phyloP scores from a whole-genome alignment of 192 early-diverging fungal species.

The Radiomyces spectabilis region DNA sequence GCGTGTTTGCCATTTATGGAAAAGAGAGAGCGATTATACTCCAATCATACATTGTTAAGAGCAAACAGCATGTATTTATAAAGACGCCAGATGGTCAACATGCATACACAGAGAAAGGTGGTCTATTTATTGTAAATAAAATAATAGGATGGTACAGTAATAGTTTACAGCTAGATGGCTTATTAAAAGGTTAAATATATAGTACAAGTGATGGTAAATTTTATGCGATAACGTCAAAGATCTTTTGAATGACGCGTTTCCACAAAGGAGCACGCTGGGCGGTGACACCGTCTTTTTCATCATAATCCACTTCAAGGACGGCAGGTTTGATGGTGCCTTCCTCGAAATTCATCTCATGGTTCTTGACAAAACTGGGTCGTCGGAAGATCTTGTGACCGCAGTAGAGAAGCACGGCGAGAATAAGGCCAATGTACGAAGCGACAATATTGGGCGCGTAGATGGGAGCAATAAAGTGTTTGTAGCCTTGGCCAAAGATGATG shows the following conservation, averaged over 20 bases:
- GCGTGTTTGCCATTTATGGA: no score
- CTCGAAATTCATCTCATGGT: conserved; percentile 52
- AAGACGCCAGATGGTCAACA: no score
- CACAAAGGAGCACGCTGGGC: conserved; percentile 5
- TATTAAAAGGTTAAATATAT: no score
- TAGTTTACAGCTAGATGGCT: no score
- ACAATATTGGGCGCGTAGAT: conserved; percentile 45
- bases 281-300: conserved; percentile 2
- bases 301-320: conserved; percentile 1
- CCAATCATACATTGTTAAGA: no score
- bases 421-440: conserved; percentile 56
- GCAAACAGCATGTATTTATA: no score
- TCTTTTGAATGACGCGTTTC: conserved; percentile 15
- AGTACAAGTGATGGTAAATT: no score
- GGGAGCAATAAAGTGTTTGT: conserved; percentile 44
- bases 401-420: conserved; percentile 57
- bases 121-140: no score
- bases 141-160: no score
- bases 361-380: conserved; percentile 42
- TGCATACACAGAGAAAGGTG: no score
- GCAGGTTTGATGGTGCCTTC: conserved; percentile 33
- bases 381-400: conserved; percentile 39
- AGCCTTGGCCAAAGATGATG: conserved; percentile 52
- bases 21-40: no score
- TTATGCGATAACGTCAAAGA: conserved; percentile 16